Conservation (phyloP, 345 rosid species). For the Acer negundo region DNA sequence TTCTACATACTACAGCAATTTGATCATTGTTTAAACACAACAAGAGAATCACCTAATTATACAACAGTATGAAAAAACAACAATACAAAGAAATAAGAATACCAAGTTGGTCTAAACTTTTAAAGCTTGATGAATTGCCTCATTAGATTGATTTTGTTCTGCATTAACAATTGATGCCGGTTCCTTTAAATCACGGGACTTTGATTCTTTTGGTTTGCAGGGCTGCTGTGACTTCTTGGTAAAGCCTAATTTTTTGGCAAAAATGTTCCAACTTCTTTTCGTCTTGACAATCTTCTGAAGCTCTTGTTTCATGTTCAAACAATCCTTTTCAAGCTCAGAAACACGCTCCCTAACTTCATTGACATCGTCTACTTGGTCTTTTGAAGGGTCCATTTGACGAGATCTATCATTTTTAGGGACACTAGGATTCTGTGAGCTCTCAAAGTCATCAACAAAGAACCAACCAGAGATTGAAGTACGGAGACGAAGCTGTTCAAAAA, state of each 20-base stretch:
- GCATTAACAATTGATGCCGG: conserved; percentile 18
- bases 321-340: conserved; percentile 69
- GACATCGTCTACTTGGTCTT: conserved; percentile 24
- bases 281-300: conserved; percentile 58
- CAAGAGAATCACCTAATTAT: conserved; percentile 11
- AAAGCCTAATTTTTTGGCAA: conserved; percentile 52
- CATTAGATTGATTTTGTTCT: conserved; percentile 29
- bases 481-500: conserved; percentile 75
- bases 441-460: conserved; percentile 68
- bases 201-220: conserved; percentile 49
- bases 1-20: conserved; percentile 4
- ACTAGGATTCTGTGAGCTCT: conserved; percentile 43
- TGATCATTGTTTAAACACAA: conserved; percentile 12
- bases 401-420: conserved; percentile 28
- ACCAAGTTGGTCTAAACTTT: not conserved
- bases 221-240: conserved; percentile 50
- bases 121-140: conserved; percentile 21
- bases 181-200: conserved; percentile 31
- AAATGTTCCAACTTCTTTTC: conserved; percentile 59
- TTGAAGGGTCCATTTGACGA: conserved; percentile 20
- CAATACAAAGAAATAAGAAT: not conserved
- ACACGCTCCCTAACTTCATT: conserved; percentile 55
- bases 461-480: conserved; percentile 73
- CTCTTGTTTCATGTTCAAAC: conserved; percentile 63
- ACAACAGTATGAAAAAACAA: not conserved